These are phyloP conservation scores for Globisporangium paddicum DNA, from an alignment of 352 stramenopile species.

Conservation along the genomic window DNA sequence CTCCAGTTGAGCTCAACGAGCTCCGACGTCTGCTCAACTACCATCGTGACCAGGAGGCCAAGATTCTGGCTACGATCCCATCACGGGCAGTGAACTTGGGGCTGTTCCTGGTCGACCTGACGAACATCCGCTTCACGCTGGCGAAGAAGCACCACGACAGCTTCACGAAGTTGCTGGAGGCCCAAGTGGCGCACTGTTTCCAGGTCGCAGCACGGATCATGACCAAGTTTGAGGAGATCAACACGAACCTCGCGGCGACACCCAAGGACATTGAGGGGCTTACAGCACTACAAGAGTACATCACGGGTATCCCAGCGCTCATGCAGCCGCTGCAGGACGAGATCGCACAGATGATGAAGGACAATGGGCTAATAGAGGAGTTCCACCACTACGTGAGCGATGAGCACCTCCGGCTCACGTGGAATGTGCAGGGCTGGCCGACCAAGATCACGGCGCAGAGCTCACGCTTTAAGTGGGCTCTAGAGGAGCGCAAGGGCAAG, in stretches of 20 bases:
- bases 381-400: constrained; percentile 82
- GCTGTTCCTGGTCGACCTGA: constrained; percentile 76
- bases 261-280: constrained; percentile 92
- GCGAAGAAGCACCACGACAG: constrained; percentile 78
- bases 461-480: constrained; percentile 59
- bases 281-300: constrained; percentile 85
- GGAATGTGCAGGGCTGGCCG: constrained; percentile 88
- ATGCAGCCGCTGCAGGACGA: constrained; percentile 78
- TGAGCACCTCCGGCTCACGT: constrained; percentile 84
- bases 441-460: constrained; percentile 86
- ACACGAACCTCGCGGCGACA: constrained; percentile 67
- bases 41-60: constrained; percentile 61
- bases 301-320: constrained; percentile 60
- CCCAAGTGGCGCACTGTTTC: constrained; percentile 65
- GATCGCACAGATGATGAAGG: constrained; percentile 72
- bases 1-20: constrained; percentile 73
- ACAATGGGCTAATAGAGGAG: constrained; percentile 79
- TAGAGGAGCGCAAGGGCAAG: constrained; percentile 80
- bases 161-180: constrained; percentile 67
- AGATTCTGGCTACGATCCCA: constrained; percentile 66
- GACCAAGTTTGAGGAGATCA: constrained; percentile 84
- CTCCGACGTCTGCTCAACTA: constrained; percentile 54
- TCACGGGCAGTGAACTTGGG: constrained; percentile 65
- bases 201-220: constrained; percentile 62
- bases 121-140: constrained; percentile 66